phyloP scores from a whole-genome alignment of 2,329 filamentous ascomycete species.

The Podosphaera aphanis region DNA sequence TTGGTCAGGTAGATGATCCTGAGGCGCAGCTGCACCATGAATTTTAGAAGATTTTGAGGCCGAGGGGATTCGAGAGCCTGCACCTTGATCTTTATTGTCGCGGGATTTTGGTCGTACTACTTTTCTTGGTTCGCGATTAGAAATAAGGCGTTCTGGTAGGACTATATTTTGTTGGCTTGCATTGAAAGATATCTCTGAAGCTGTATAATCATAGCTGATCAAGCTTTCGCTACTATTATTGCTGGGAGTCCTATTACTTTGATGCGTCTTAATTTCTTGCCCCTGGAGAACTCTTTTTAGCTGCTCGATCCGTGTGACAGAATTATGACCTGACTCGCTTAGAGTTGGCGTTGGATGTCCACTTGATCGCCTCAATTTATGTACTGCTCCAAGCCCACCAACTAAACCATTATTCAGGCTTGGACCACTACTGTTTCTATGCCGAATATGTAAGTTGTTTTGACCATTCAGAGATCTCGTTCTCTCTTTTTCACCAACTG shows the following conservation, averaged over 20 bases:
- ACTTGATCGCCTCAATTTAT: constrained; percentile 29
- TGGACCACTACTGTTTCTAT: constrained; percentile 7
- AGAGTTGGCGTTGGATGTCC: constrained; percentile 23
- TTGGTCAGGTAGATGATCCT: constrained; percentile 9
- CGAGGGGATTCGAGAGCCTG: constrained; percentile 14
- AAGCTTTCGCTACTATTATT: constrained; percentile 41
- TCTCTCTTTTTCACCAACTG: constrained; percentile 27
- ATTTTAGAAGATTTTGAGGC: constrained; percentile 9
- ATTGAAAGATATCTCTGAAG: constrained; percentile 43
- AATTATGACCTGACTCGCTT: constrained; percentile 23
- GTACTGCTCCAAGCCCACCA: constrained; percentile 17
- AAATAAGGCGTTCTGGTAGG: constrained; percentile 10
- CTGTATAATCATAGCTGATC: constrained; percentile 43
- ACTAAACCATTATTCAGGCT: constrained; percentile 14
- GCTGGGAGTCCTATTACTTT: constrained; percentile 22
- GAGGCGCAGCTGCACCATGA: constrained; percentile 6
- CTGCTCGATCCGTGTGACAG: constrained; percentile 38
- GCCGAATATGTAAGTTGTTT: constrained; percentile 1
- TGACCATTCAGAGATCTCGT: constrained; percentile 23
- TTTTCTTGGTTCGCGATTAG: constrained; percentile 9
- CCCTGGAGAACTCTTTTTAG: constrained; percentile 37
- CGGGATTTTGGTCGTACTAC: constrained; percentile 13
- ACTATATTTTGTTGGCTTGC: constrained; percentile 7
- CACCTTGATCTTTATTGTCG: constrained; percentile 11
- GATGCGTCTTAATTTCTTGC: constrained; percentile 19